Base-by-base conservation (phyloP, 352 stramenopile species). In the Globisporangium apiculatum region DNA sequence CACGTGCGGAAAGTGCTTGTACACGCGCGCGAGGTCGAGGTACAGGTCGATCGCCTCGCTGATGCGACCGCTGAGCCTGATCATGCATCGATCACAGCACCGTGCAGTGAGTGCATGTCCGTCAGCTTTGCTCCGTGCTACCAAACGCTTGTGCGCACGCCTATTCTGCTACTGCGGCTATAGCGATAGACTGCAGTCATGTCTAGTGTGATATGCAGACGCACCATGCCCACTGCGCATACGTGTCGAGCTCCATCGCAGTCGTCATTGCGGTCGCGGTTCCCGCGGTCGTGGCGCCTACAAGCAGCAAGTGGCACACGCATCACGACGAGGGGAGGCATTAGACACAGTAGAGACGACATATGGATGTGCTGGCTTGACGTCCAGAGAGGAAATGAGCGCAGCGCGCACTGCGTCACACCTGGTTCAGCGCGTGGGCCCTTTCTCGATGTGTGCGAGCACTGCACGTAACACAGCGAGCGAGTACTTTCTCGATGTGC, bases 31-130 rank as follows among this genome's bases (percentile, higher is more conserved):
- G 43, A 83, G 60, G 45, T 79, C 70, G 53, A 61, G 53, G 47
- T 83, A 79, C 18, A 83, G 68, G 6, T 83, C 73, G 58, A 79
- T 70, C 0, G 71, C 73, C 40, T 83, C 73, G 38, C 66, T 68
- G 8, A 79, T 57, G 24, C 73, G 70, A 41, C 73, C 71, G 18
- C 68, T 78, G 37, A 79, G 57, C 73, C 73, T 82, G 35, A 54
- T 5, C 12, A 17, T 36, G 43, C 18, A 53, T 47, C 24, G 24
- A 31, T 31, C 24, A 31, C 24, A 31, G 24, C 24, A 31, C 24
- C 24, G 2, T 31, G 24, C 24, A 31, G 24, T 31, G 24, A 31
- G 24, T 31, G 24, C 24, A 31, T 31, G 24, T 3, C 24, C 24
- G 2, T 31, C 24, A 31, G 24, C 24, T 31, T 31, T 31, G 24